These are phyloP conservation scores for Paracorniculantispora psalliotae DNA, from an alignment of 2,329 filamentous ascomycete species.

Conservation along the genomic window DNA sequence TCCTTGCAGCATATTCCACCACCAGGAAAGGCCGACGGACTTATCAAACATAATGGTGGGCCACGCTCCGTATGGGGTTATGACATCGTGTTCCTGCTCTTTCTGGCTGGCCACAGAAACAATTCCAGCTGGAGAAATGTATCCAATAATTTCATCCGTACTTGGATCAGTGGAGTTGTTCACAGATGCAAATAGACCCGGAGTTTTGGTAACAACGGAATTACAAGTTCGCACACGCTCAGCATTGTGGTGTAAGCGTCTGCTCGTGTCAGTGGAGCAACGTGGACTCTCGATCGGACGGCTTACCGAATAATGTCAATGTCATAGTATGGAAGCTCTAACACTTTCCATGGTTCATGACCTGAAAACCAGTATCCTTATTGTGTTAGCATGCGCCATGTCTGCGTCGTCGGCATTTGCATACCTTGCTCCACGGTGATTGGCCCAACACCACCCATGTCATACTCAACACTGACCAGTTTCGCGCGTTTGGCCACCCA, in stretches of 20 bases:
- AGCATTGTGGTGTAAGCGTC: slow-evolving; percentile 34
- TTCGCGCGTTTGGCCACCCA: slow-evolving; percentile 36
- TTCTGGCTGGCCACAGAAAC: slow-evolving; percentile 35
- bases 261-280: slow-evolving; percentile 5
- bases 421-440: slow-evolving; percentile 37
- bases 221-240: slow-evolving; percentile 39
- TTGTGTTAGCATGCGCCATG: not conserved
- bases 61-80: slow-evolving; percentile 36
- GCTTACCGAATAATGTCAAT: slow-evolving; percentile 33
- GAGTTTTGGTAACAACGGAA: slow-evolving; percentile 31
- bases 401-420: not conserved
- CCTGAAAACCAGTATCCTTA: slow-evolving; percentile 36
- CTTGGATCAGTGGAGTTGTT: slow-evolving; percentile 36
- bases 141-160: slow-evolving; percentile 32
- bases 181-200: slow-evolving; percentile 38
- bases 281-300: no score
- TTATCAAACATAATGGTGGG: slow-evolving; percentile 34
- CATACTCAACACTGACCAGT: slow-evolving; percentile 32
- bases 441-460: slow-evolving; percentile 31
- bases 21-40: slow-evolving; percentile 36
- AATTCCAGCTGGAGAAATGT: slow-evolving; percentile 38
- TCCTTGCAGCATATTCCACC: slow-evolving; percentile 35
- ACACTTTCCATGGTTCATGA: slow-evolving; percentile 38
- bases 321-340: slow-evolving; percentile 39
- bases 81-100: slow-evolving; percentile 35